Conservation (phyloP, 768 basidiomycete species). For the Cystofilobasidium macerans region DNA sequence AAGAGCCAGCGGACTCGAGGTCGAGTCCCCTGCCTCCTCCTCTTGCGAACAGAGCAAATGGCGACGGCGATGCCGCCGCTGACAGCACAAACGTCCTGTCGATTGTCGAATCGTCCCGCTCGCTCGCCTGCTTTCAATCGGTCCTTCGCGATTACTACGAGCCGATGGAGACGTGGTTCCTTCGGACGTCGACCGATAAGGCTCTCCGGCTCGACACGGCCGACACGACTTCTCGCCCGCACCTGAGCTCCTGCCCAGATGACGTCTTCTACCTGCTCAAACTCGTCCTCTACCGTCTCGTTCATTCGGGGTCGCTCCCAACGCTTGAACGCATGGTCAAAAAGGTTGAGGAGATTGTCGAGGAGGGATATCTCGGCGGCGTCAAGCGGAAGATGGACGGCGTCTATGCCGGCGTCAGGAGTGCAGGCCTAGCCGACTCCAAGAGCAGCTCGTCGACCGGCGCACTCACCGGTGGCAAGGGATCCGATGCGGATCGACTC, state of each 20-base stretch:
- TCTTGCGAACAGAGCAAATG: no score
- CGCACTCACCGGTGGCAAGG: constrained; percentile 27
- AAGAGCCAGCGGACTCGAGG: neutral
- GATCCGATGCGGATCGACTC: constrained; percentile 53
- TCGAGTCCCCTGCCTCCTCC: neutral
- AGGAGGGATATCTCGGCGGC: constrained; percentile 67
- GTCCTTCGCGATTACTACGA: constrained; percentile 65
- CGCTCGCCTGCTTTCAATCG: constrained; percentile 49
- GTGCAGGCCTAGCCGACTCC: neutral
- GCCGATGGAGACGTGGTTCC: constrained; percentile 87
- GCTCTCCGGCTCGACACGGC: constrained; percentile 74
- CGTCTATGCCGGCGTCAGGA: constrained; percentile 40
- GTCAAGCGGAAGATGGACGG: constrained; percentile 79
- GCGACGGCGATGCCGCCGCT: constrained; percentile 6
- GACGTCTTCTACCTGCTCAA: constrained; percentile 95
- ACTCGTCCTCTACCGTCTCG: constrained; percentile 59
- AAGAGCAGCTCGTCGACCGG: neutral
- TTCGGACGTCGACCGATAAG: constrained; percentile 78
- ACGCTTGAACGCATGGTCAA: constrained; percentile 52
- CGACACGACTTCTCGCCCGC: constrained; percentile 54
- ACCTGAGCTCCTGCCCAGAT: constrained; percentile 47
- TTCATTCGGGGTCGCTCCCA: constrained; percentile 61
- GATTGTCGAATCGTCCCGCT: constrained; percentile 34
- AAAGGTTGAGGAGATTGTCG: constrained; percentile 61
- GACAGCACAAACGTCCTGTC: constrained; percentile 23